Percentiles rank a stretch among this genome's conserved stretches.
phyloP scores from a whole-genome alignment of 2,329 filamentous ascomycete species.

The Fusarium sp. region DNA sequence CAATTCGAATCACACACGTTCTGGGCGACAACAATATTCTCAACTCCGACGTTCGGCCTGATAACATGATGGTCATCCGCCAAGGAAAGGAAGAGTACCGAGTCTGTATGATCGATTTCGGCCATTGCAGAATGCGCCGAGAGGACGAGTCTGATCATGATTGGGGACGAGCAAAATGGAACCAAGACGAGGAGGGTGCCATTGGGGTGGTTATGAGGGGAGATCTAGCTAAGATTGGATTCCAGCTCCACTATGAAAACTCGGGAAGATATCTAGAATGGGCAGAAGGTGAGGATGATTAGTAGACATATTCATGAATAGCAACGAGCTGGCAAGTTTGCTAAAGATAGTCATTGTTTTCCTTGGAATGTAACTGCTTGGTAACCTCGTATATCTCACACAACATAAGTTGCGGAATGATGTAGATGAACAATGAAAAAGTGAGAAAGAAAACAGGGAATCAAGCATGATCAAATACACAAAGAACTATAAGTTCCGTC shows the following conservation, averaged over 20 bases:
- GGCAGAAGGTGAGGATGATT: neutral
- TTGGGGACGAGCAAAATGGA: constrained; percentile 35
- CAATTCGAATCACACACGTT: constrained; percentile 23
- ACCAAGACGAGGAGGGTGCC: constrained; percentile 38
- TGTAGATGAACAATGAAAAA: neutral
- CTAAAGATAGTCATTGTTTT: neutral
- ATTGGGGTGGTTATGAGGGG: constrained; percentile 31
- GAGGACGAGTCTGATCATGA: constrained; percentile 35
- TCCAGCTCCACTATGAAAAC: constrained; percentile 13
- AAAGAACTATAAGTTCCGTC: neutral
- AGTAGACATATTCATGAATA: neutral
- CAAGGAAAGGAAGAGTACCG: neutral
- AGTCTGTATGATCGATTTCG: constrained; percentile 46
- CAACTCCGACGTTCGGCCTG: constrained; percentile 38
- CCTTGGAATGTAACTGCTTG: neutral
- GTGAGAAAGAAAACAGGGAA: neutral
- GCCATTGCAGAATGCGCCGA: constrained; percentile 26
- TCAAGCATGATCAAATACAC: neutral
- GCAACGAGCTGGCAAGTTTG: neutral
- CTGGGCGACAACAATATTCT: constrained; percentile 41
- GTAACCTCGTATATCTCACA: neutral
- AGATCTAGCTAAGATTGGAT: constrained; percentile 22
- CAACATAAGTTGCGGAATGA: neutral
- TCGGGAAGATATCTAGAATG: constrained; percentile 20
- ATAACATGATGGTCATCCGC: constrained; percentile 38